Evolutionary conservation across 345 rosid species (phyloP), one percentile per base, ranked within the genome.

Genomic region (Aegle marmelos): DNA sequence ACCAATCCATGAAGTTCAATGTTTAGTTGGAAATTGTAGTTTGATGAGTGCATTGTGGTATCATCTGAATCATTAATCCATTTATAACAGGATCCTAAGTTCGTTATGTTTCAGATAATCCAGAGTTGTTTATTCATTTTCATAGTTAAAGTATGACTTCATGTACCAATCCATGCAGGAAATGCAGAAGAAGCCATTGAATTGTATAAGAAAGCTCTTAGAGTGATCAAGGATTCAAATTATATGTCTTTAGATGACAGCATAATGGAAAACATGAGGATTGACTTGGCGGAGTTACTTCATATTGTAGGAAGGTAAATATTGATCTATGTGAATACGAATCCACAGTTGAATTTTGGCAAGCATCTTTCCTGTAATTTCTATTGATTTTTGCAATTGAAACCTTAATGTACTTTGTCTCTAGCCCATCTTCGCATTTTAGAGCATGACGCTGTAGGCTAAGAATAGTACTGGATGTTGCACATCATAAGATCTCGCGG

Each of bases 221-320:
- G 75, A 75, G 81, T 91, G 59, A 87, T 95, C 77, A 90, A 90
- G 82, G 91, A 83, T 76, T 84, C 95, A 78, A 89, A 87, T 78
- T 87, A 85, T 78, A 68, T 86, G 89, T 82, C 88, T 45, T 54
- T 86, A 61, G 97, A 91, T 81, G 89, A 93, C 72, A 67, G 79
- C 70, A 28, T 89, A 73, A 79, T 93, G 88, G 97, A 89, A 88
- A 90, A 85, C 81, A 85, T 94, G 91, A 90, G 93, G 83, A 88
- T 90, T 85, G 97, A 95, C 82, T 88, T 95, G 85, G 98, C 95
- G 22, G 98, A 93, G 81, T 71, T 93, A 71, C 98, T 93, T 83
- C 97, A 93, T 85, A 85, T 79, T 76, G 95, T 87, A 8, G 98
- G 94, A 83, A 92, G 97, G 98, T 94, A 82, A 73, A 73, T 33